phyloP scores from a whole-genome alignment of 345 rosid species.

The Gossypium sturtianum region DNA sequence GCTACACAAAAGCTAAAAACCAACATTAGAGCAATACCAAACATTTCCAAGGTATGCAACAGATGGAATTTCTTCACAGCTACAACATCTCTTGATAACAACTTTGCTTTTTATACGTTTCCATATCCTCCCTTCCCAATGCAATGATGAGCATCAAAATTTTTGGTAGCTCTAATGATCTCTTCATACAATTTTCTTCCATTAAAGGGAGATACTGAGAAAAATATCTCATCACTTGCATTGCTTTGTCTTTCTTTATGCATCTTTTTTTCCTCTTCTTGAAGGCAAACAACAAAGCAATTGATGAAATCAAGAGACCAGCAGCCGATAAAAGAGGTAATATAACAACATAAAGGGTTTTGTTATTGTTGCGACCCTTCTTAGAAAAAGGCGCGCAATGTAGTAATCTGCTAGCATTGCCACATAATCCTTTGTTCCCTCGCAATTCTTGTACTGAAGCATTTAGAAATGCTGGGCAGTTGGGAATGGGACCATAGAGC shows the following conservation, averaged over 20 bases:
- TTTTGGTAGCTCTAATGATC: constrained; percentile 19
- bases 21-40: neutral
- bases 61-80: constrained; percentile 26
- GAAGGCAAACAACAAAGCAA: neutral
- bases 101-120: constrained; percentile 16
- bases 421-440: constrained; percentile 37
- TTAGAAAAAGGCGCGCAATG: constrained; percentile 6
- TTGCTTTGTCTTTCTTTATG: neutral
- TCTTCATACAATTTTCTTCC: constrained; percentile 22
- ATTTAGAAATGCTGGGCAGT: constrained; percentile 19
- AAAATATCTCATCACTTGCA: neutral
- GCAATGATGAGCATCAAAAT: constrained; percentile 14
- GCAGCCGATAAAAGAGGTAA: neutral
- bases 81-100: constrained; percentile 3
- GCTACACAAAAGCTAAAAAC: neutral
- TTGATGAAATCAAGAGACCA: neutral
- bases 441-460: constrained; percentile 24
- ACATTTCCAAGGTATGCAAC: neutral
- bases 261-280: neutral
- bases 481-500: constrained; percentile 36
- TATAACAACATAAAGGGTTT: neutral
- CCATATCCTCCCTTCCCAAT: constrained; percentile 23
- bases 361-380: neutral
- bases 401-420: constrained; percentile 19
- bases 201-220: neutral